A percentile compares a stretch with the other conserved stretches of the same genome.
Evolutionary conservation across 345 rosid species (phyloP).

Genomic region (Sapria himalayana): DNA sequence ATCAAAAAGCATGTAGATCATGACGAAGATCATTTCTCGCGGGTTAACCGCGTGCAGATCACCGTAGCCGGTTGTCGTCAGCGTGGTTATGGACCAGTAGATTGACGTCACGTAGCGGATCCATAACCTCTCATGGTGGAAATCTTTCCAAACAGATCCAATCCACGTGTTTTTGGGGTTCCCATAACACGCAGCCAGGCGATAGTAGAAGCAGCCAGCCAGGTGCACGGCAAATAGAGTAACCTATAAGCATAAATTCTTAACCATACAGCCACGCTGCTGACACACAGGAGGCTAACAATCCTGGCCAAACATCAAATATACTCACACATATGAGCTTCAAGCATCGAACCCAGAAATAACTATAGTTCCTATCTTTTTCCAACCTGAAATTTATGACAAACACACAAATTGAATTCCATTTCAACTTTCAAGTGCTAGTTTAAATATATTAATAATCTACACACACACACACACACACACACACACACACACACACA

Average conservation of each 20-base stretch:
- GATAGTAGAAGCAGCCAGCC: constrained; percentile 56
- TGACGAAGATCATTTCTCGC: constrained; percentile 38
- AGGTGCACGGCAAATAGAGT: constrained; percentile 54
- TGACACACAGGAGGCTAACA: background rate
- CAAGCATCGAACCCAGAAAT: constrained; percentile 40
- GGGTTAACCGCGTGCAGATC: constrained; percentile 56
- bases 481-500: too few species aligned
- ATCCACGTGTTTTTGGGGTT: constrained; percentile 44
- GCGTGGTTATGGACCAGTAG: constrained; percentile 74
- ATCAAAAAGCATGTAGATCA: constrained; percentile 45
- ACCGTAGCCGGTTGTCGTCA: constrained; percentile 72
- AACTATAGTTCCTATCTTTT: constrained; percentile 56
- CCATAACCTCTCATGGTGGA: constrained; percentile 10
- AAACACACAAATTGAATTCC: too few species aligned
- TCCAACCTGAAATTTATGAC: constrained; percentile 50
- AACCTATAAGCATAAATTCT: constrained; percentile 22
- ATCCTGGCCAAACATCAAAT: background rate
- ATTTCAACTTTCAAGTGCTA: too few species aligned
- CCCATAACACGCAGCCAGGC: constrained; percentile 23
- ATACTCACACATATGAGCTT: constrained; percentile 57
- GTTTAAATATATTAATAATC: too few species aligned
- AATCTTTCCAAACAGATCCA: constrained; percentile 24
- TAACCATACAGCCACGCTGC: background rate
- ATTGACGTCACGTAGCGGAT: constrained; percentile 39
- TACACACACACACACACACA: too few species aligned